Evolutionary conservation across 306 rosid species (phyloP), one percentile per base, ranked within the genome.

Genomic region (Mucuna pruriens): DNA sequence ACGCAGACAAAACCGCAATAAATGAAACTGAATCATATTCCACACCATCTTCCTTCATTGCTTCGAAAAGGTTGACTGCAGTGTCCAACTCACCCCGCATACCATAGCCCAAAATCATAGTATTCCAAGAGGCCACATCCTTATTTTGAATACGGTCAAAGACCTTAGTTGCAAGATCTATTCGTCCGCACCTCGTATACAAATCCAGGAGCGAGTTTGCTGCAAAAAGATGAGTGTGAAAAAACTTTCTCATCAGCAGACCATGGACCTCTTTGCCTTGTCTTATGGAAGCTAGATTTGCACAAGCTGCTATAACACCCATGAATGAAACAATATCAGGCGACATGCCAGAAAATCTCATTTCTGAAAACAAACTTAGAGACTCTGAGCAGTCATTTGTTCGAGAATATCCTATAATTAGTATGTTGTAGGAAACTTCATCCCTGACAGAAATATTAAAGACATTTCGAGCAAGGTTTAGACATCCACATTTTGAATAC

Each of bases 111-210:
- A 92, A 89, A 84, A 94, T 94, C 97, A 94, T 94, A 17, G 97
- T 91, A 90, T 94, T 94, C 98, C 98, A 94, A 31, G 98, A 92
- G 31, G 94, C 93, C 44, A 83, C 92, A 77, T 95, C 95, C 84
- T 85, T 92, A 80, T 66, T 57, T 62, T 85, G 77, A 48, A 95
- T 91, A 73, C 26, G 80, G 34, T 90, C 83, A 55, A 95, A 95
- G 85, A 94, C 87, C 83, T 86, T 91, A 36, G 85, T 73, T 40
- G 97, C 97, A 0, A 90, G 81, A 66, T 90, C 94, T 42, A 92
- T 92, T 83, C 87, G 90, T 51, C 97, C 97, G 11, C 97, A 92
- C 90, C 93, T 95, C 42, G 93, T 88, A 60, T 95, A 95, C 44
- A 95, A 84, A 87, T 92, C 98, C 83, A 95, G 42, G 25, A 95